Conservation (phyloP, 257 asterid species). For the Nicotiana paniculata region DNA sequence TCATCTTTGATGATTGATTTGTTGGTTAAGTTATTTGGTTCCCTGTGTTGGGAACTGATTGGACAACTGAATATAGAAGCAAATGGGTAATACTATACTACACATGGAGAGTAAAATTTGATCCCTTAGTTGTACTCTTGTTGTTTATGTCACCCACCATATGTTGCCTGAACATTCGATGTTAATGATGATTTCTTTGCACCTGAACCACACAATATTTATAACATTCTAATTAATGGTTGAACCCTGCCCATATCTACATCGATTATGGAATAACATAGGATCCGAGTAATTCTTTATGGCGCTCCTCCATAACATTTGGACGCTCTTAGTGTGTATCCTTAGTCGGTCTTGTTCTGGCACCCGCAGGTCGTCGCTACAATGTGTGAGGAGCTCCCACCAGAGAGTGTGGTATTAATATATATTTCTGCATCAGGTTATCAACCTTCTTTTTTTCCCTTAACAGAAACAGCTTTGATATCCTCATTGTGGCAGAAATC, state of each 20-base stretch:
- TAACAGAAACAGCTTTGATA: background rate
- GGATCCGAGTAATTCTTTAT: background rate
- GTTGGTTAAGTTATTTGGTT: background rate
- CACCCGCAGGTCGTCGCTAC: constrained; percentile 73
- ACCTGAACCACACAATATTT: background rate
- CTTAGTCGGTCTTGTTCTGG: constrained; percentile 10
- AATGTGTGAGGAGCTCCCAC: constrained; percentile 79
- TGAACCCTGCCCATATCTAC: background rate
- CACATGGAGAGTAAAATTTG: background rate
- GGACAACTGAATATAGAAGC: background rate
- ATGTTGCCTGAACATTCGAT: background rate
- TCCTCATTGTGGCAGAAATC: background rate
- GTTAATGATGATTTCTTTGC: background rate
- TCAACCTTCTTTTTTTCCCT: background rate
- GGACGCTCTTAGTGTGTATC: background rate
- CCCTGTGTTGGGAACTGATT: background rate
- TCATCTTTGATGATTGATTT: background rate
- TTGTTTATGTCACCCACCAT: background rate
- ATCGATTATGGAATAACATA: background rate
- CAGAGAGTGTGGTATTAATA: constrained; percentile 69
- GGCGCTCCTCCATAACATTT: background rate
- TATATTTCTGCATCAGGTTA: constrained; percentile 83
- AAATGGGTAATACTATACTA: background rate
- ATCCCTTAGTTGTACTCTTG: background rate
- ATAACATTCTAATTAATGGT: background rate